Conservation (phyloP, 1,139 yeast genomes). For the Kodamaea sp. region DNA sequence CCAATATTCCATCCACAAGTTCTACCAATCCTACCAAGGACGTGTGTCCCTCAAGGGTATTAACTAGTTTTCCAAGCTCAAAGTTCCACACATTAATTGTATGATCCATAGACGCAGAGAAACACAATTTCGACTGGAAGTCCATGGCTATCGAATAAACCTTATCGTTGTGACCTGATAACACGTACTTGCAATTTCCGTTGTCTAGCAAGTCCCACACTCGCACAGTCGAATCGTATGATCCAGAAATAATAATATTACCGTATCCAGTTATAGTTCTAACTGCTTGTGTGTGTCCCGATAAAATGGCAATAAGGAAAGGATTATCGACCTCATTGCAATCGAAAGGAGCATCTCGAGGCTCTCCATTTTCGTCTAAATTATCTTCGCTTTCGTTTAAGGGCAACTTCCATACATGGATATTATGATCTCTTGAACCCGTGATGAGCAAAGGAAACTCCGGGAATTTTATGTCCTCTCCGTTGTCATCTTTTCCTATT, state of each 20-base stretch:
- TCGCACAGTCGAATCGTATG: conserved; percentile 86
- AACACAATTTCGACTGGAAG: conserved; percentile 71
- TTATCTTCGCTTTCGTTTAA: conserved; percentile 45
- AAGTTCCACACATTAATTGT: conserved; percentile 90
- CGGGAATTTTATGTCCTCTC: conserved; percentile 66
- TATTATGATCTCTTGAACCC: conserved; percentile 88
- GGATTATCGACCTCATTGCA: conserved; percentile 55
- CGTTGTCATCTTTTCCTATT: conserved; percentile 59
- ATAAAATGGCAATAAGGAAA: conserved; percentile 68
- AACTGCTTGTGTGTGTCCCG: conserved; percentile 87
- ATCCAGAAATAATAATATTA: conserved; percentile 81
- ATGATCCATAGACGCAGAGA: conserved; percentile 91
- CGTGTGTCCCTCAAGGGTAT: conserved; percentile 79
- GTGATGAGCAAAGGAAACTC: conserved; percentile 69
- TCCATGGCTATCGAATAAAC: conserved; percentile 89
- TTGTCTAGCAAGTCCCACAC: conserved; percentile 84
- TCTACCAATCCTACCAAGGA: conserved; percentile 87
- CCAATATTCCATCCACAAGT: conserved; percentile 74
- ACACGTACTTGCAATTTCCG: conserved; percentile 69
- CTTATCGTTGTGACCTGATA: conserved; percentile 82
- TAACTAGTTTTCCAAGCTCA: conserved; percentile 65
- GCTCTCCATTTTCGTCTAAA: conserved; percentile 8
- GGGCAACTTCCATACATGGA: conserved; percentile 89
- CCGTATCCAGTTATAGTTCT: conserved; percentile 88
- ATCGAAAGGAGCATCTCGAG: conserved; percentile 28